phyloP scores from a whole-genome alignment of 2,329 filamentous ascomycete species.

The Hymenoscyphus repandus region DNA sequence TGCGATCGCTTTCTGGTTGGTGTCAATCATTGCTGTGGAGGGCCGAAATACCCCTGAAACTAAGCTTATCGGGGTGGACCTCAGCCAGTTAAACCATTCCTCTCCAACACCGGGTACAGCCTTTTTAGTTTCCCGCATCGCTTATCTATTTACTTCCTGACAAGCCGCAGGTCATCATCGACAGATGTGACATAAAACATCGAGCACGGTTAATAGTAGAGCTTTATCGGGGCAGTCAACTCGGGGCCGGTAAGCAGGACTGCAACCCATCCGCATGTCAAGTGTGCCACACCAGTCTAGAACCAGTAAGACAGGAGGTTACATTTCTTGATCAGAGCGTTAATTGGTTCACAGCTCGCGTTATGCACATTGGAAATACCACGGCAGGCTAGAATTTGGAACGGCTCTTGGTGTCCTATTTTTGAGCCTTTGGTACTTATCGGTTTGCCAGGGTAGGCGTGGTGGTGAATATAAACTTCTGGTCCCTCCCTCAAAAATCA shows the following conservation, averaged over 20 bases:
- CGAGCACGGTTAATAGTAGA: neutral
- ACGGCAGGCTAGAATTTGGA: neutral
- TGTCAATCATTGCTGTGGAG: neutral
- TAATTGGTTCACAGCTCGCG: neutral
- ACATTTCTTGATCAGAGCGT: neutral
- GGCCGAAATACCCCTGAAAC: neutral
- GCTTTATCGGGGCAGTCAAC: neutral
- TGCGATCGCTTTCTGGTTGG: neutral
- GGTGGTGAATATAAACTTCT: neutral
- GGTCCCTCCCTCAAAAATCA: neutral
- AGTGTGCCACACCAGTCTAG: neutral
- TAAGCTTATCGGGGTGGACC: neutral
- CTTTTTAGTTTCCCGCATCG: neutral
- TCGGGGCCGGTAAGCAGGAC: neutral
- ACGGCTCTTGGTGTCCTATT: neutral
- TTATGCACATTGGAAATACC: neutral
- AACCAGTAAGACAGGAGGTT: neutral
- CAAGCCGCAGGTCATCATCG: neutral
- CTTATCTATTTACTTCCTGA: conserved; percentile 1
- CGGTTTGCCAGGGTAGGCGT: neutral
- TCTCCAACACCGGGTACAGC: neutral
- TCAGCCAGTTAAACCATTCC: neutral
- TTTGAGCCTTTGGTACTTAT: neutral
- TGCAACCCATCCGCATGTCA: neutral
- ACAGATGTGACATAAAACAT: conserved; percentile 5